Percentiles rank a stretch among this genome's conserved stretches.
phyloP scores from a whole-genome alignment of 331 rosid genomes.

The Saraca asoca region DNA sequence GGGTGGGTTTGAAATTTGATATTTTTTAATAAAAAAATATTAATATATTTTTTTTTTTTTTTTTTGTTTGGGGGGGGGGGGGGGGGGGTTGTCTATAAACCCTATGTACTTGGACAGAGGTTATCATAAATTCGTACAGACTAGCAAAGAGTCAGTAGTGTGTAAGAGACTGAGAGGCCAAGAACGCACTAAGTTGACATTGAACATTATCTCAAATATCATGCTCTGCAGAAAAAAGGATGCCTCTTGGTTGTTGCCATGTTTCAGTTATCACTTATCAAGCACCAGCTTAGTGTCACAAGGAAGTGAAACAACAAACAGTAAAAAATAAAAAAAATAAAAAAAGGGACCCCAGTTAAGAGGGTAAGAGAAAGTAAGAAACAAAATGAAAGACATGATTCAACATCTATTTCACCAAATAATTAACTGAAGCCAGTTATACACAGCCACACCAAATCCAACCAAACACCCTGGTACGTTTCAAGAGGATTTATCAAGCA shows the following conservation, averaged over 20 bases:
- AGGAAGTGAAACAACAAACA: slow-evolving; percentile 5
- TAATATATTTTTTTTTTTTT: no score
- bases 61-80: neutral
- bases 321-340: no score
- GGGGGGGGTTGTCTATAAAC: neutral
- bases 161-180: slow-evolving; percentile 5
- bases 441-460: neutral
- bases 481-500: neutral
- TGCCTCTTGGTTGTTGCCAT: no score
- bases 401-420: neutral
- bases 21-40: no score
- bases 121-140: neutral
- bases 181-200: neutral
- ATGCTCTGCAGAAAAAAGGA: neutral
- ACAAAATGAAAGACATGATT: neutral
- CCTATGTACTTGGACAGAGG: neutral
- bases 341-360: no score
- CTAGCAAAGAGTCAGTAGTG: neutral
- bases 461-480: neutral
- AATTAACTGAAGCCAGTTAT: neutral
- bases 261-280: no score
- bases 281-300: neutral
- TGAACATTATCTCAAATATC: neutral
- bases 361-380: neutral
- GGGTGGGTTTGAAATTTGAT: no score